These are phyloP conservation scores for Entophlyctis luteolus DNA, from an alignment of 192 early-diverging fungal species.

Conservation along the genomic window DNA sequence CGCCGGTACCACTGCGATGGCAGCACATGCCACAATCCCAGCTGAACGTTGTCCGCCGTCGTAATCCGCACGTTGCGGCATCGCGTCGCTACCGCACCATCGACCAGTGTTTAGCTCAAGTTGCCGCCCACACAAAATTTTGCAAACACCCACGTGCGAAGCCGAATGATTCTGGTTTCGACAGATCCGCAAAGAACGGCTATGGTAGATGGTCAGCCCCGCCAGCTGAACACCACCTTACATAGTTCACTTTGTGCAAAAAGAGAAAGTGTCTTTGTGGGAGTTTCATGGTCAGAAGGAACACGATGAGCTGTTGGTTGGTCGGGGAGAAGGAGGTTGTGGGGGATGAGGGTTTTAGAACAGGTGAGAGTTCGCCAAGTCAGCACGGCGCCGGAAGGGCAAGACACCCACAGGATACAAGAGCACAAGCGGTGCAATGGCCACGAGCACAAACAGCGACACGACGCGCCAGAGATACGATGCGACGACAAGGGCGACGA, in stretches of 20 bases:
- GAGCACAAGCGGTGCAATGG: slow-evolving; percentile 8
- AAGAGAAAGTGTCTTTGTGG: slow-evolving; percentile 17
- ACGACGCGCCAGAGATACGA: neutral
- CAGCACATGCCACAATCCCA: slow-evolving; percentile 49
- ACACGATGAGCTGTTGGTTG: neutral
- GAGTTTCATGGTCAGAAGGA: slow-evolving; percentile 4
- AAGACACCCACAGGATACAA: slow-evolving; percentile 7
- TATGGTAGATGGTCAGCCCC: neutral
- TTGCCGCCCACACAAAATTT: no score
- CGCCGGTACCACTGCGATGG: slow-evolving; percentile 22
- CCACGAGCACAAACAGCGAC: neutral
- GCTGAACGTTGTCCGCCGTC: slow-evolving; percentile 35
- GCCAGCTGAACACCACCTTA: neutral
- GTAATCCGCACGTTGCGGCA: slow-evolving; percentile 30
- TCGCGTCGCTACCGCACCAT: neutral
- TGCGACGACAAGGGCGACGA: no score
- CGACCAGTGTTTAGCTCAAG: no score
- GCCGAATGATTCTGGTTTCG: slow-evolving; percentile 26
- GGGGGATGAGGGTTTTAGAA: neutral
- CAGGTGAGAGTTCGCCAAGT: no score
- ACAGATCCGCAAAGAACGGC: slow-evolving; percentile 20
- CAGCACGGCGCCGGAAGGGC: neutral
- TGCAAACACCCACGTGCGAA: slow-evolving; percentile 26
- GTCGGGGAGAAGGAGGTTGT: neutral
- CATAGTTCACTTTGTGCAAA: slow-evolving; percentile 17